Percentiles rank a stretch among this genome's conserved stretches.
These are phyloP conservation scores for Coffea eugenioides DNA, from an alignment of 257 asterid species.

Conservation along the genomic window DNA sequence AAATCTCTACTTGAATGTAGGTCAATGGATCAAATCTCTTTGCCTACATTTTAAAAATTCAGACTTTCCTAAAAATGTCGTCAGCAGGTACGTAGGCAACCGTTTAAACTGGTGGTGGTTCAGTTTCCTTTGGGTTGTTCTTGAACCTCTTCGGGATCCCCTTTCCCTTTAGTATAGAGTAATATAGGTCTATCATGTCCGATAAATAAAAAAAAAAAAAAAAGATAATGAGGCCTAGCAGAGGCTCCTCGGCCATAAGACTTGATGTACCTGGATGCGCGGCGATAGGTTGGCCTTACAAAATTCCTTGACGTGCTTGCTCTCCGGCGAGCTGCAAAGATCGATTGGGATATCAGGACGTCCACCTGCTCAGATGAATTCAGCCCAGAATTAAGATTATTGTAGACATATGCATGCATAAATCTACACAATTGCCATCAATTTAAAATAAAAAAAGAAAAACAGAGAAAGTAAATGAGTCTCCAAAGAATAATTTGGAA, in stretches of 20 bases:
- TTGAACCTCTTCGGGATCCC: no score
- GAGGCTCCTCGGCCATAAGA: not conserved
- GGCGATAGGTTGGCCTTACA: constrained; percentile 3
- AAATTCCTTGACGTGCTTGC: constrained; percentile 29
- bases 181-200: no score
- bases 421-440: not conserved
- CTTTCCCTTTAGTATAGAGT: no score
- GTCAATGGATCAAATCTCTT: no score
- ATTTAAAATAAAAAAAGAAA: not conserved
- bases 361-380: constrained; percentile 46
- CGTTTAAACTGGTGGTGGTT: no score
- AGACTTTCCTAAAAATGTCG: no score
- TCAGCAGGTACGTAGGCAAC: no score
- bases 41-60: no score
- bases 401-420: not conserved
- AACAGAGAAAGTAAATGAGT: not conserved
- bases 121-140: no score
- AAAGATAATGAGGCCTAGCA: not conserved
- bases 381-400: not conserved
- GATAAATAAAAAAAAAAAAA: no score
- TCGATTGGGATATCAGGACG: constrained; percentile 54
- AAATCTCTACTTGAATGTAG: no score
- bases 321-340: constrained; percentile 40
- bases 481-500: not conserved
- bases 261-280: constrained; percentile 9